phyloP scores from a whole-genome alignment of 2,329 filamentous ascomycete species.

The Pseudogymnoascus sp. region DNA sequence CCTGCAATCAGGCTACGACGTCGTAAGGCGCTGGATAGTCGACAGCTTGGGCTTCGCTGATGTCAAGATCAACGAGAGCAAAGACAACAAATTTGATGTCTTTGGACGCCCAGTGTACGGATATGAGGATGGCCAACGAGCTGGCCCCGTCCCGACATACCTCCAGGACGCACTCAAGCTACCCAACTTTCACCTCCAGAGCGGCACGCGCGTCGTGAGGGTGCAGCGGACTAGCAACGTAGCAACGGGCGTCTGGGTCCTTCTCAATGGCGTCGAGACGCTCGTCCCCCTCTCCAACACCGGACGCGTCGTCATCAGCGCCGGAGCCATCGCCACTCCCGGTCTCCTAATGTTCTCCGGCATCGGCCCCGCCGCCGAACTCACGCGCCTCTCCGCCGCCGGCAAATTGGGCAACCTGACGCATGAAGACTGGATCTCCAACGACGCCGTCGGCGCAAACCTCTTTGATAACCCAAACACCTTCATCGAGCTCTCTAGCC shows the following conservation, averaged over 20 bases:
- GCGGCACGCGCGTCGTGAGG: slow-evolving; percentile 35
- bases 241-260: slow-evolving; percentile 36
- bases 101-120: slow-evolving; percentile 42
- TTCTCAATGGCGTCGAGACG: slow-evolving; percentile 26
- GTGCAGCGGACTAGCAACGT: slow-evolving; percentile 34
- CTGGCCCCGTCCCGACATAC: slow-evolving; percentile 41
- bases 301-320: slow-evolving; percentile 37
- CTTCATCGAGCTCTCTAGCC: slow-evolving; percentile 39
- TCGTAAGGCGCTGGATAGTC: slow-evolving; percentile 42
- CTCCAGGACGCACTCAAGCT: slow-evolving; percentile 37
- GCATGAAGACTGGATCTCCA: slow-evolving; percentile 38
- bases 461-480: slow-evolving; percentile 50
- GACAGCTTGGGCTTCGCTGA: slow-evolving; percentile 39
- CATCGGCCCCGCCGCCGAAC: slow-evolving; percentile 33
- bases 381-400: slow-evolving; percentile 28
- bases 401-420: slow-evolving; percentile 30
- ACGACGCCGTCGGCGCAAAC: slow-evolving; percentile 39
- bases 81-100: slow-evolving; percentile 38
- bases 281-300: slow-evolving; percentile 17
- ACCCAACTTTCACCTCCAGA: slow-evolving; percentile 37
- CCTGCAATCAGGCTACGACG: slow-evolving; percentile 39
- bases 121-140: slow-evolving; percentile 41
- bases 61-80: slow-evolving; percentile 38
- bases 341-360: slow-evolving; percentile 45
- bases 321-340: slow-evolving; percentile 42